Conservation (phyloP, 2,329 filamentous ascomycete genomes). For the Colletotrichum liriopes region DNA sequence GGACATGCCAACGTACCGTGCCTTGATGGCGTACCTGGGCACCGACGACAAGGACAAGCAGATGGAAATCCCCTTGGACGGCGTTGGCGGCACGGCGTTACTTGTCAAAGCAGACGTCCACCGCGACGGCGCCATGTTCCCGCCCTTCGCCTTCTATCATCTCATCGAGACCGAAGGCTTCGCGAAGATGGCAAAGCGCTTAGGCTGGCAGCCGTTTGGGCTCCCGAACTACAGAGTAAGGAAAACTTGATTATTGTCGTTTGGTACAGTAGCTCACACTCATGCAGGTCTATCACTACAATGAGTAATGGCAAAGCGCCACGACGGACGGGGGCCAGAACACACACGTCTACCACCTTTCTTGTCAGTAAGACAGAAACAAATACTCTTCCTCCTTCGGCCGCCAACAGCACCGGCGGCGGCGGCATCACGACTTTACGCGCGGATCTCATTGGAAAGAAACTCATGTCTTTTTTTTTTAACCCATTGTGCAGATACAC, state of each 20-base stretch:
- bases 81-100: slow-evolving; percentile 92
- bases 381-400: background rate
- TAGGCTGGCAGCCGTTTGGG: slow-evolving; percentile 90
- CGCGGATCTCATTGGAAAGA: slow-evolving; percentile 34
- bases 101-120: slow-evolving; percentile 98
- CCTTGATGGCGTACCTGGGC: slow-evolving; percentile 89
- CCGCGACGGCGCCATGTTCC: slow-evolving; percentile 98
- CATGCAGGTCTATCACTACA: slow-evolving; percentile 87
- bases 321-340: slow-evolving; percentile 8
- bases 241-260: slow-evolving; percentile 39
- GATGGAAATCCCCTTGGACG: slow-evolving; percentile 84
- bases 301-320: slow-evolving; percentile 72
- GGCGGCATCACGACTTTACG: slow-evolving; percentile 38
- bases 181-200: slow-evolving; percentile 92
- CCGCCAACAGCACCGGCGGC: slow-evolving; percentile 14
- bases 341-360: slow-evolving; percentile 8
- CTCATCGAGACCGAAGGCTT: slow-evolving; percentile 98
- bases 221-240: slow-evolving; percentile 96
- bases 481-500: slow-evolving; percentile 33
- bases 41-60: slow-evolving; percentile 70
- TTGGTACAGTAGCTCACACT: slow-evolving; percentile 26
- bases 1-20: slow-evolving; percentile 92
- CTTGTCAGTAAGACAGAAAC: background rate
- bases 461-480: slow-evolving; percentile 21
- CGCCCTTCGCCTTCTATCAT: slow-evolving; percentile 95